Base-by-base conservation (phyloP, 768 basidiomycete species). In the Boletus rubroflammeus region DNA sequence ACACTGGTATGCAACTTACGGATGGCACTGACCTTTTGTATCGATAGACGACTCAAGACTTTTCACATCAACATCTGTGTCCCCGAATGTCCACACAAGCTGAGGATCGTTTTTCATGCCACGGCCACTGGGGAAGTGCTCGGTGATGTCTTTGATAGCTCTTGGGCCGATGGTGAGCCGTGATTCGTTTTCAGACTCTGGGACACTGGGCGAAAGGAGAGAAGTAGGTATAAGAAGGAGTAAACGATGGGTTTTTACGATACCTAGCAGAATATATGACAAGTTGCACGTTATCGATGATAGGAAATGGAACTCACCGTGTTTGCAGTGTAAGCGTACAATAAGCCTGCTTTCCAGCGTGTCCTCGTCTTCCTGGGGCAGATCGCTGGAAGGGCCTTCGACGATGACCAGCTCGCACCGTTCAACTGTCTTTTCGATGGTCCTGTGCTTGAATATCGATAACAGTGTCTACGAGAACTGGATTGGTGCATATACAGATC, bases 201-300 rank as follows among this genome's bases (percentile, higher is more conserved):
- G 82, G n/a, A 79, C 69, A n/a, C 78, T 79, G 5, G 90, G 91
- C 3, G 83, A 80, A 65, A 86, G 73, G 36, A 86, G 76, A 19
- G 82, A 76, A 3, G 77, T 78, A 34, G 83, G 79, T 3, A 79
- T 75, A 44, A 81, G 74, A 17, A 93, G 72, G 17, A 83, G 74
- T 10, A 93, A 72, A 17, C 84, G 80, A 70, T 93, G 91, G 0
- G 91, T 93, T 72, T 92, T 93, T 13, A 88, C 72, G 50, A 93
- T 84, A 40, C 89, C 90, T 93, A 49, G 23, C 28, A 19, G 17
- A 4, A 47, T 42, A 49, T 47, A 62, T 58, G 57, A 50, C 41
- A 50, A 53, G 21, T 25, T 41, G 55, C 56, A 49, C 53, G 13
- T 35, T 25, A 25, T 26, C 10, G 47, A 10, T 43, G n/a, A 26